These are phyloP conservation scores for Dispira parvispora DNA, from an alignment of 192 early-diverging fungal species.

Conservation along the genomic window DNA sequence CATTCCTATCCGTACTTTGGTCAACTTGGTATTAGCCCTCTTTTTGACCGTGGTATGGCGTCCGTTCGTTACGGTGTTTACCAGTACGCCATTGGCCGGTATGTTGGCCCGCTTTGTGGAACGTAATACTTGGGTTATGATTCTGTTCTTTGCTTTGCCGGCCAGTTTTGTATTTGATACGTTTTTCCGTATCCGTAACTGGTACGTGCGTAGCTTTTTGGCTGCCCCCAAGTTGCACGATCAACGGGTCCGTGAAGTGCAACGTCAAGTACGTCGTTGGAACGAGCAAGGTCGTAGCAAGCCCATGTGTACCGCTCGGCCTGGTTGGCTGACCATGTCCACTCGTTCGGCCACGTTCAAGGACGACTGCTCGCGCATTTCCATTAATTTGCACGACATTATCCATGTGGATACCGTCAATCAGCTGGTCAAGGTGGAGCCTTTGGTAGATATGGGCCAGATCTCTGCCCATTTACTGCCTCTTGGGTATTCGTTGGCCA, in stretches of 20 bases:
- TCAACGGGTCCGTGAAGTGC: conserved; percentile 18
- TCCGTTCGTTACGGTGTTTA: conserved; percentile 7
- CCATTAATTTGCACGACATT: conserved; percentile 17
- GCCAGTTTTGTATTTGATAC: conserved; percentile 17
- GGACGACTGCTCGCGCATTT: conserved; percentile 9
- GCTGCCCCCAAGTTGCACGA: conserved; percentile 17
- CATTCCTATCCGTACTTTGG: neutral
- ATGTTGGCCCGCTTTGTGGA: conserved; percentile 14
- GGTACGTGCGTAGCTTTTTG: conserved; percentile 14
- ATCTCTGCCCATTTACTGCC: conserved; percentile 20
- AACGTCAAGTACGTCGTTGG: conserved; percentile 19
- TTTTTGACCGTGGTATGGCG: conserved; percentile 1
- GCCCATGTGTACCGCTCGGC: conserved; percentile 21
- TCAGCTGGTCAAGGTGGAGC: conserved; percentile 19
- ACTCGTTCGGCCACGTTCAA: conserved; percentile 7
- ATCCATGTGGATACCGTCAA: conserved; percentile 17
- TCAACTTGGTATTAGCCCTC: neutral
- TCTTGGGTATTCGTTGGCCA: conserved; percentile 19
- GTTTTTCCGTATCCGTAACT: conserved; percentile 17
- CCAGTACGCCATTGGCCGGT: neutral
- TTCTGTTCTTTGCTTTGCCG: conserved; percentile 21
- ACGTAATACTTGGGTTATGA: conserved; percentile 17
- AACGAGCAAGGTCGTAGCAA: conserved; percentile 17
- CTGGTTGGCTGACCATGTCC: conserved; percentile 16
- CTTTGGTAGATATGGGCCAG: conserved; percentile 21